Conservation (phyloP, 305 asterid species). For the Plantago coronopus region DNA sequence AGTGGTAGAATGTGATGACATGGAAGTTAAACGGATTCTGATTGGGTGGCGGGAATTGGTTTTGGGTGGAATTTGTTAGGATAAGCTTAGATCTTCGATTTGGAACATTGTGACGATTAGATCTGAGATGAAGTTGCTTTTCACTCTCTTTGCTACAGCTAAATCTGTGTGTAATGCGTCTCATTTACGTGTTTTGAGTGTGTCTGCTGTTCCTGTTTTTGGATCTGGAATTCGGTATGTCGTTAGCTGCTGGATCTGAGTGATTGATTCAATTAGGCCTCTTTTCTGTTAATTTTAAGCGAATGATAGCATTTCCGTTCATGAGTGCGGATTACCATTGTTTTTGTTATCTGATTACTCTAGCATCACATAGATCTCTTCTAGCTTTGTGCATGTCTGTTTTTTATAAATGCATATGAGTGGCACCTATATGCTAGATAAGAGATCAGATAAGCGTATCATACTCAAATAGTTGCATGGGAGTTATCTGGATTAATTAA, state of each 20-base stretch:
- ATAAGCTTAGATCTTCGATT: conserved; percentile 12
- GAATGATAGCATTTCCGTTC: background rate
- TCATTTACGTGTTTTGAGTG: conserved; percentile 9
- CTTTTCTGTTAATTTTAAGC: background rate
- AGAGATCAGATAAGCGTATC: background rate
- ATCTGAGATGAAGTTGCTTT: conserved; percentile 17
- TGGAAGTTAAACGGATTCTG: conserved; percentile 7
- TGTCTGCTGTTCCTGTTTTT: conserved; percentile 14
- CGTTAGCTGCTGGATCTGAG: conserved; percentile 22
- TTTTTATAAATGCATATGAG: background rate
- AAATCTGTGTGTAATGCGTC: conserved; percentile 18
- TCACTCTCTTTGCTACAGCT: background rate
- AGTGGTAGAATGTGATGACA: conserved; percentile 14
- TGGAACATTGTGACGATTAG: conserved; percentile 3
- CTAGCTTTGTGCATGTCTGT: background rate
- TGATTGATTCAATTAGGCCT: background rate
- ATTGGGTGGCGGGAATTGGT: conserved; percentile 4
- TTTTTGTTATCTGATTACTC: background rate
- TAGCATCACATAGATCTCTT: background rate
- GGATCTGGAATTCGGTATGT: conserved; percentile 22
- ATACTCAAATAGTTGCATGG: conserved; percentile 9
- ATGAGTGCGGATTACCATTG: background rate
- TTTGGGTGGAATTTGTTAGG: conserved; percentile 2
- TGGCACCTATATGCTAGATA: background rate
- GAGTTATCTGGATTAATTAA: background rate